Evolutionary conservation across 805 yeast genomes (phyloP).

Genomic region (Starmera quercuum): DNA sequence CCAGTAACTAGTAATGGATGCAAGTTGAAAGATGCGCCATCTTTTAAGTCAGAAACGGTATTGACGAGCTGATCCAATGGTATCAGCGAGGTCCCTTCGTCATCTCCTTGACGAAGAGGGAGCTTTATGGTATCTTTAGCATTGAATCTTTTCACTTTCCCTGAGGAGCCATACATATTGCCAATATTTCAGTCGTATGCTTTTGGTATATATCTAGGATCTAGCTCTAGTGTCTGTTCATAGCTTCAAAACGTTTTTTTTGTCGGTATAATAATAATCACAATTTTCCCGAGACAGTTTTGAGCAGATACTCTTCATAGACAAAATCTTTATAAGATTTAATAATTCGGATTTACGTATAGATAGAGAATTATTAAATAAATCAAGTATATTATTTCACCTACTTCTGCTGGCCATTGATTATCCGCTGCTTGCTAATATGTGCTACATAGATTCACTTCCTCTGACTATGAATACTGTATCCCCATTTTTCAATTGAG

Average conservation of each 20-base stretch:
- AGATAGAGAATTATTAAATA: too few relatives aligned
- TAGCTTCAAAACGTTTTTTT: too few relatives aligned
- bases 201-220: too few relatives aligned
- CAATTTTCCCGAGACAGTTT: background rate
- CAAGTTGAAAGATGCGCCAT: conserved; percentile 44
- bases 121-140: conserved; percentile 19
- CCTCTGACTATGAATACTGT: conserved; percentile 18
- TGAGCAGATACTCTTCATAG: background rate
- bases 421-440: too few relatives aligned
- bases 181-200: too few relatives aligned
- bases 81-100: conserved; percentile 11
- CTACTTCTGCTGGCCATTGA: too few relatives aligned
- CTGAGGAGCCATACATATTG: conserved; percentile 22
- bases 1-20: conserved; percentile 67
- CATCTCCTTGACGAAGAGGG: conserved; percentile 11
- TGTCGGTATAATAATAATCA: too few relatives aligned
- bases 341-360: too few relatives aligned
- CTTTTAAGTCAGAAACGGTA: conserved; percentile 35
- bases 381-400: too few relatives aligned
- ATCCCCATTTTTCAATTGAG: conserved; percentile 11
- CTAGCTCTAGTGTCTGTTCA: too few relatives aligned
- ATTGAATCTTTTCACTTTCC: conserved; percentile 15
- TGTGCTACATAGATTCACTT: conserved; percentile 1
- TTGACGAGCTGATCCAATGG: conserved; percentile 15
- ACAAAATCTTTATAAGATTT: too few relatives aligned